phyloP scores from a whole-genome alignment of 352 stramenopile genomes.

The Globisporangium iwayamae region DNA sequence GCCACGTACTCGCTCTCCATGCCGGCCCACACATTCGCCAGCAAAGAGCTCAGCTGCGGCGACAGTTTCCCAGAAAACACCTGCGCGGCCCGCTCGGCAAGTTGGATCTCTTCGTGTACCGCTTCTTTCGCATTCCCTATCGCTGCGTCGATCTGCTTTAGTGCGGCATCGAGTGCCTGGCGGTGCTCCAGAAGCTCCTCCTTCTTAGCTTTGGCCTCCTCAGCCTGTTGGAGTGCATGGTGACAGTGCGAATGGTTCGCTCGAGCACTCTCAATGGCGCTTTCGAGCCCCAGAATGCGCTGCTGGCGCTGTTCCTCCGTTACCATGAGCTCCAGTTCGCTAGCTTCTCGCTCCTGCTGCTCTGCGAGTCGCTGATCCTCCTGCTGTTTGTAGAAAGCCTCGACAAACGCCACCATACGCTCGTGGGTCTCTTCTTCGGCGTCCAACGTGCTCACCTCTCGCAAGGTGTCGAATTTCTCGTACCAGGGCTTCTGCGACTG shows the following conservation, averaged over 20 bases:
- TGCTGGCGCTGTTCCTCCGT: conserved; percentile 38
- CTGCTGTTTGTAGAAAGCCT: conserved; percentile 25
- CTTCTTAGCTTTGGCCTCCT: conserved; percentile 79
- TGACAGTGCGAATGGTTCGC: conserved; percentile 31
- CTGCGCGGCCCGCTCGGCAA: conserved; percentile 3
- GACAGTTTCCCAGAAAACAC: conserved; percentile 32
- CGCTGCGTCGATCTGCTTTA: conserved; percentile 32
- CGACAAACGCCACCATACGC: conserved; percentile 31
- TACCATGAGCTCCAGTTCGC: conserved; percentile 25
- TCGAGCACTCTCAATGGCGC: conserved; percentile 33
- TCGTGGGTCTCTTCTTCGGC: conserved; percentile 32
- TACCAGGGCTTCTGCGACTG: conserved; percentile 39
- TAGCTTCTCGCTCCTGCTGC: conserved; percentile 27
- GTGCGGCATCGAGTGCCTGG: conserved; percentile 28
- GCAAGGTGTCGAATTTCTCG: conserved; percentile 46
- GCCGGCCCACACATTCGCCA: conserved; percentile 47
- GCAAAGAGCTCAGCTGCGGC: conserved; percentile 25
- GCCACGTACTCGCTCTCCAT: conserved; percentile 55
- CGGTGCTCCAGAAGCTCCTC: conserved; percentile 60
- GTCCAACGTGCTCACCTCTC: conserved; percentile 20
- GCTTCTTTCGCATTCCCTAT: conserved; percentile 21
- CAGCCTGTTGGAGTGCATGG: conserved; percentile 41
- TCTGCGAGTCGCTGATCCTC: conserved; percentile 13
- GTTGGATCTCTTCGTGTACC: conserved; percentile 19
- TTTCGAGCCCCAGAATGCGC: conserved; percentile 31